Conservation (phyloP, 129 eudicot species). For the Deinandra increscens region DNA sequence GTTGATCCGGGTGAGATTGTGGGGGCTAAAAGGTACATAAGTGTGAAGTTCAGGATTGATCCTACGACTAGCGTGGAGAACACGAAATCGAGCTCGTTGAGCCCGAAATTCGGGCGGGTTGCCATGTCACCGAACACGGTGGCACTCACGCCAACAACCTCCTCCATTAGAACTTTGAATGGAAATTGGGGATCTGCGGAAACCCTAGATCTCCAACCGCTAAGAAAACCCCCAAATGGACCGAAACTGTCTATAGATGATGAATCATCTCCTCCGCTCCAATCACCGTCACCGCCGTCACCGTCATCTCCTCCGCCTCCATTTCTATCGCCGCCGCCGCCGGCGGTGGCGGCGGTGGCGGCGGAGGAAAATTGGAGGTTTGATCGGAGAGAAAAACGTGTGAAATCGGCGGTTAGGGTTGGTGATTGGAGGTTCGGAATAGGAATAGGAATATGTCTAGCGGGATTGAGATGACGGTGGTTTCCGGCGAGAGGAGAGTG, state of each 20-base stretch:
- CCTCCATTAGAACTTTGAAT: constrained; percentile 39
- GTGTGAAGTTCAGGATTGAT: constrained; percentile 64
- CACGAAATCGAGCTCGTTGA: constrained; percentile 86
- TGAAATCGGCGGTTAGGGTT: constrained; percentile 16
- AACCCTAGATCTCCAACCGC: constrained; percentile 39
- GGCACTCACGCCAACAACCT: constrained; percentile 43
- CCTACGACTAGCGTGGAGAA: constrained; percentile 91
- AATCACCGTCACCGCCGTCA: constrained; percentile 4
- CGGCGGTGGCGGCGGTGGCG: not conserved
- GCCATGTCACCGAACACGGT: constrained; percentile 89
- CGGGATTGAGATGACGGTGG: constrained; percentile 20
- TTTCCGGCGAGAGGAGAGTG: constrained; percentile 35
- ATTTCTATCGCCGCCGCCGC: constrained; percentile 9
- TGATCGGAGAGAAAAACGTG: constrained; percentile 15
- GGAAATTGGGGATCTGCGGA: constrained; percentile 43
- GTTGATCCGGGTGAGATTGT: constrained; percentile 40
- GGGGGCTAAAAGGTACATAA: constrained; percentile 87
- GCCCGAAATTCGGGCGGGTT: constrained; percentile 84
- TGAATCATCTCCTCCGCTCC: constrained; percentile 26
- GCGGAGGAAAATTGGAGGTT: constrained; percentile 11
- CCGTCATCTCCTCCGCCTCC: constrained; percentile 20
- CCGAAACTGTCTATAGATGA: constrained; percentile 27
- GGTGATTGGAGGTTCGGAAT: constrained; percentile 27
- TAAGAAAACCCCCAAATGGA: constrained; percentile 35
- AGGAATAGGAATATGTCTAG: constrained; percentile 31